Percentiles rank a stretch among this genome's conserved stretches.
phyloP scores from a whole-genome alignment of 2,329 filamentous ascomycete genomes.

The Xylariaceae sp. region DNA sequence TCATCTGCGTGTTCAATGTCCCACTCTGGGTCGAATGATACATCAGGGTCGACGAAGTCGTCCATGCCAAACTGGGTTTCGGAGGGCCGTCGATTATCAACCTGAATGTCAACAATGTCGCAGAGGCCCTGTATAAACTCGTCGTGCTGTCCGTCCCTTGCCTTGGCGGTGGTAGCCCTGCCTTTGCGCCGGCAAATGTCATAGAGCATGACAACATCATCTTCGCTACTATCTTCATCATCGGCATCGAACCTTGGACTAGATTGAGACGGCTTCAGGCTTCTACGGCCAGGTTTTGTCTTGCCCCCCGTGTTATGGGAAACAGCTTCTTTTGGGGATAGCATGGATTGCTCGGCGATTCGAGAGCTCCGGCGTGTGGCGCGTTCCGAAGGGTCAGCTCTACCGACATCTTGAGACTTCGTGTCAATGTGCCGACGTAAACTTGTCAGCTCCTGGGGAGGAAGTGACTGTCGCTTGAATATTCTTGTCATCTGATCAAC shows the following conservation, averaged over 20 bases:
- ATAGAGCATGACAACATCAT: conserved; percentile 28
- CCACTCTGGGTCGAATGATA: conserved; percentile 54
- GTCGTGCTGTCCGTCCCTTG: conserved; percentile 9
- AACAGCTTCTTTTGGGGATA: conserved; percentile 17
- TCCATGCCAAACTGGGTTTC: conserved; percentile 65
- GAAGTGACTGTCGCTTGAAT: conserved; percentile 41
- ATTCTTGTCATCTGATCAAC: conserved; percentile 62
- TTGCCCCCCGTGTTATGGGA: conserved; percentile 5
- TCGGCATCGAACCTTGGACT: conserved; percentile 28
- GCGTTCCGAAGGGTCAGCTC: not conserved
- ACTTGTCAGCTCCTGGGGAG: conserved; percentile 19
- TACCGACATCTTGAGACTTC: conserved; percentile 4
- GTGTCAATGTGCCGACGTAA: conserved; percentile 7
- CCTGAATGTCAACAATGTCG: conserved; percentile 61
- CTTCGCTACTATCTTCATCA: conserved; percentile 32
- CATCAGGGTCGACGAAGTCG: conserved; percentile 60
- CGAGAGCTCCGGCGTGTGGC: conserved; percentile 30
- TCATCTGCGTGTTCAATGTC: conserved; percentile 38
- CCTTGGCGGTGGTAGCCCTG: conserved; percentile 17
- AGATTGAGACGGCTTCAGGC: conserved; percentile 21
- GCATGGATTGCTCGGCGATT: conserved; percentile 21
- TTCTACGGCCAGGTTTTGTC: conserved; percentile 19
- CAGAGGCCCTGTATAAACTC: conserved; percentile 62
- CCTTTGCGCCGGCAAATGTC: conserved; percentile 6
- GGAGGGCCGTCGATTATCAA: conserved; percentile 70